Evolutionary conservation across 148 eudicot genomes (phyloP), one percentile per base, ranked within the genome.

Genomic region (Persicaria maculosa): DNA sequence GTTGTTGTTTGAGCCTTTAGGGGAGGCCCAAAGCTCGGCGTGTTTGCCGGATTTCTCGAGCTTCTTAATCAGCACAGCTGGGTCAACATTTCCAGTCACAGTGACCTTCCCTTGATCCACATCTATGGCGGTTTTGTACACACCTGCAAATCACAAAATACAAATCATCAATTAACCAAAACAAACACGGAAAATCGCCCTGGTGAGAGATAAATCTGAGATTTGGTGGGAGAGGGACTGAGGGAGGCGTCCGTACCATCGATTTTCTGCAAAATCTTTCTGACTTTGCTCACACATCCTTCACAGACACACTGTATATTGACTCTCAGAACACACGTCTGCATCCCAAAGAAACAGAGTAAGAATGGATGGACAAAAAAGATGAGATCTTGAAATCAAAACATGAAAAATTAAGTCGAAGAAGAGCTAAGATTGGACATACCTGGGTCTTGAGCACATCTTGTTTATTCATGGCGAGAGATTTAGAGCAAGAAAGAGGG

Each of bases 231-330:
- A 6, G 43, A 50, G 53, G 16, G 59, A 36, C 6, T 0, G 14
- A 75, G 72, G 25, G 48, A n/a, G 3, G n/a, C 8, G 4, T 1
- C 36, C 40, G 67, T 84, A 91, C 98, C 98, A 74, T 89, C 94
- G 74, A 93, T 84, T 78, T 93, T 93, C 80, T 83, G 82, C 72
- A 93, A 80, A 15, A 81, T 73, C 80, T 91, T 93, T 78, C 77
- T 85, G 47, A 93, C 93, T 85, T 93, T 91, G 25, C 86, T 83
- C 75, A 80, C 88, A 74, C 98, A 93, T 7, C 98, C 98, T 72
- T 89, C 89, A 78, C 98, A 93, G 87, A 87, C 90, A 78, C 98
- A 93, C 87, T 93, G 93, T 79, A 93, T 85, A 62, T 88, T 91
- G 75, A 93, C 90, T 80, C 83, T 89, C 11, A 93, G 91, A 71